Conservation (phyloP, 2,329 filamentous ascomycete genomes). For the Colletotrichum sp. region DNA sequence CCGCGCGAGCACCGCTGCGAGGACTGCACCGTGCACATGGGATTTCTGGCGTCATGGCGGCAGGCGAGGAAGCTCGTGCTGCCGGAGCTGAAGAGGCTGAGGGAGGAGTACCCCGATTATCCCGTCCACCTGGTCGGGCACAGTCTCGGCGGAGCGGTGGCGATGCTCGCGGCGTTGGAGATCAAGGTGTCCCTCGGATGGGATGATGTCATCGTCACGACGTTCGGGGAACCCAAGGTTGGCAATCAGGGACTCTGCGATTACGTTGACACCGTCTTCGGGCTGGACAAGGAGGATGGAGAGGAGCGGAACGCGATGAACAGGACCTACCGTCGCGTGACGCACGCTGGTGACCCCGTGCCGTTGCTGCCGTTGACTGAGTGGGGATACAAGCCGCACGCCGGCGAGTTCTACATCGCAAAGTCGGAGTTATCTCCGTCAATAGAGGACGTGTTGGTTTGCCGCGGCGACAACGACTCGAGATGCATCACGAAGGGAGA, state of each 20-base stretch:
- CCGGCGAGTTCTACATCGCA: conserved; percentile 85
- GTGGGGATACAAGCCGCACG: conserved; percentile 88
- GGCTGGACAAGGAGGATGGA: conserved; percentile 37
- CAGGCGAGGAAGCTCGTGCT: conserved; percentile 75
- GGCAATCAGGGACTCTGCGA: conserved; percentile 62
- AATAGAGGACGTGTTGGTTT: conserved; percentile 71
- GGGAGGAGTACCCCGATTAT: conserved; percentile 70
- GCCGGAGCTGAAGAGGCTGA: conserved; percentile 65
- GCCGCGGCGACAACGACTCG: conserved; percentile 73
- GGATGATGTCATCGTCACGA: conserved; percentile 78
- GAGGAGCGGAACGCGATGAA: background rate
- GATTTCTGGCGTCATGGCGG: conserved; percentile 86
- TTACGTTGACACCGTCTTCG: conserved; percentile 61
- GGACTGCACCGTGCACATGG: conserved; percentile 92
- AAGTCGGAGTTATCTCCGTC: conserved; percentile 73
- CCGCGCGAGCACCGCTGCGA: conserved; percentile 64
- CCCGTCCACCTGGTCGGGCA: conserved; percentile 84
- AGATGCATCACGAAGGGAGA: conserved; percentile 72
- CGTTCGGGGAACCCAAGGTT: conserved; percentile 85
- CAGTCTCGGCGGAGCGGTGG: conserved; percentile 90
- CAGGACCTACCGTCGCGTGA: conserved; percentile 74
- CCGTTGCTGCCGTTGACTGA: conserved; percentile 84
- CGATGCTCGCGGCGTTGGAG: conserved; percentile 85
- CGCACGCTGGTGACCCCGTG: conserved; percentile 86
- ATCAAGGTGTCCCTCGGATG: conserved; percentile 75